Base-by-base conservation (phyloP, 2,329 filamentous ascomycete genomes). In the Verticillium longisporum region DNA sequence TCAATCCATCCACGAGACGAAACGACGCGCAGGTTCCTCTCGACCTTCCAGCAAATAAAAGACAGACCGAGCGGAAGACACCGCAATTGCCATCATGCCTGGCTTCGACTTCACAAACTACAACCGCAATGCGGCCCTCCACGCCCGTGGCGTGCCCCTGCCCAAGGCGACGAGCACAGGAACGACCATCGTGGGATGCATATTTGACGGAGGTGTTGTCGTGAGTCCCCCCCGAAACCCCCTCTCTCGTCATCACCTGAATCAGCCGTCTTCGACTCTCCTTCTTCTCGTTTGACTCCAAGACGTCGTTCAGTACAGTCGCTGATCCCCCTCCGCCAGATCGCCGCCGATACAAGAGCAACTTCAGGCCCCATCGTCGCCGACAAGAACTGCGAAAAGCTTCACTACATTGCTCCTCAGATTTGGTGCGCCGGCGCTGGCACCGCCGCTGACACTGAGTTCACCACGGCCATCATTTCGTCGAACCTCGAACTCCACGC, bases 381-480 rank as follows among this genome's bases (percentile, higher is more conserved):
- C 78, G 95, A 99, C 86, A 99, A 99, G 91, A 99, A 99, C 85
- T 98, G 95, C 83, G 94, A 99, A 81, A 99, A 99, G 83, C 88
- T 99, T 66, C 95, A 99, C 82, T 99, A 96, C 83, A 99, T 99
- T 76, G 85, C 95, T 54, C 94, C 95, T 63, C 92, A 97, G 78
- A 99, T 99, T 78, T 99, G 95, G 95, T 99, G 95, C 79, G 95
- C 95, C 10, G 95, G 95, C 69, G 96, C 95, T 68, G 95, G 96
- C 77, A 99, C 95, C 58, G 95, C 95, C 64, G 95, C 95, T 71
- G 95, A 99, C 77, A 98, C 94, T 67, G 95, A 99, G 81, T 99
- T 99, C 83, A 99, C 95, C 69, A 99, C 95, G 63, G 90, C 94
- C 73, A 88, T 99, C 77, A 97, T 98, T 82, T 97, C 93, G 72